Evolutionary conservation across 768 basidiomycete genomes (phyloP), one percentile per base, ranked within the genome.

Genomic region (Russula compacta): DNA sequence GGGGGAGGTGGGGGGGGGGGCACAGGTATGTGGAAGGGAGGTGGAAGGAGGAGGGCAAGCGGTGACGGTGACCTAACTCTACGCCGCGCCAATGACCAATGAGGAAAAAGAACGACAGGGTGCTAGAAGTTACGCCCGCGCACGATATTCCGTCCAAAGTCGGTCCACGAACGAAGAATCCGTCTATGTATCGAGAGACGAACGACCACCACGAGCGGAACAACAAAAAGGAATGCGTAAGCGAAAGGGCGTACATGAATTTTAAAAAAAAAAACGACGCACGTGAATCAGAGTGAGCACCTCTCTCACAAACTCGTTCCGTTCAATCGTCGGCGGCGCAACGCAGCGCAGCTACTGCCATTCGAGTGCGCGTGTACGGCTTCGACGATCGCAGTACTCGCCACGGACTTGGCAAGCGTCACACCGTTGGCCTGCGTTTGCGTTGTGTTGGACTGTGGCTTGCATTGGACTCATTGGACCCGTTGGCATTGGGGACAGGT

Each of bases 131-230:
- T 53, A 64, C 38, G 54, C 63, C 14, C 60, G 51, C 36, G 54
- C 44, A 46, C 50, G 56, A 69, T 85, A 87, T 47, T 81, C 79
- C 60, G 74, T 76, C 74, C 78, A 85, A 49, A 86, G 76, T 42
- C 74, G 71, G 64, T 89, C 84, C 60, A 84, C 84, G 66, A 88
- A 89, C 15, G 75, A 71, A 65, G 81, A 77, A 73, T 88, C 83
- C 56, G 79, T 86, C 86, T 88, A 66, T 86, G 87, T 88, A 66
- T 51, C 14, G 32, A 32, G 50, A 36, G 15, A 38, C 19, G 2
- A 32, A 52, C 4, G 33, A 48, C 6, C 15, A n/a, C 12, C 14
- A 7, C 2, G 14, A 21, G 10, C 12, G 0, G 29, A 7, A 8
- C 19, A 35, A n/a, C n/a, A n/a, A n/a, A n/a, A n/a, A n/a, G n/a